Base-by-base conservation (phyloP, 225 moss, liverwort and hornwort species). In the Anthoceros angustus region DNA sequence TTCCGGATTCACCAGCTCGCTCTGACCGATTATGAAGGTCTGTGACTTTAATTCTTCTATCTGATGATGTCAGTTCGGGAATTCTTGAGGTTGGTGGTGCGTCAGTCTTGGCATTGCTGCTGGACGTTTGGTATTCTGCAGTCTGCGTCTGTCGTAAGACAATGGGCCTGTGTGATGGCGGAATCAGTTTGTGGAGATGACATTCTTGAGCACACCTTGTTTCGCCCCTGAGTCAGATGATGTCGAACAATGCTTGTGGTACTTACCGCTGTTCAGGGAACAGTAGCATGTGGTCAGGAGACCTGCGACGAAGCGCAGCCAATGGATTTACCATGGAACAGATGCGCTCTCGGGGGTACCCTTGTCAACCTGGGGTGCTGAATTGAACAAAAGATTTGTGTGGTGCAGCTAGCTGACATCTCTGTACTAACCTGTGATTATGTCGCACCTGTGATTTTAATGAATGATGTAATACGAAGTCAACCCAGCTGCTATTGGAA, bases 1-100 rank as follows among this genome's bases (percentile, higher is more conserved):
- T 98, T 98, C 70, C 82, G 88, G 63, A 75, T 98, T 63, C 86
- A 92, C 70, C 80, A 86, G 70, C 84, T 98, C 41, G 87, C 86
- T 12, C 92, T 98, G 48, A 79, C 76, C 20, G 98, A 88, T 72
- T 88, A 77, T 41, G 86, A 87, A 77, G 92, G 95, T 91, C 69
- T n/a, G 55, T 32, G 1, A 32, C 32, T 32, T 1, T 1, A 55
- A 20, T 48, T 48, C 46, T 12, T 18, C 1, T 18, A 1, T 48
- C 18, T 48, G 55, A 5, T 23, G 18, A 18, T 3, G 14, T 15
- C 55, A 7, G n/a, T 9, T 55, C 5, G 55, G 7, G n/a, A 15
- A 55, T 55, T 55, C 18, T 23, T 55, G 45, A 18, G 55, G 15
- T 55, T 55, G 1, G n/a, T 7, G 55, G 18, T 23, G 23, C 5